Base-by-base conservation (phyloP, 345 rosid species). In the Erysimum cheiranthoides region DNA sequence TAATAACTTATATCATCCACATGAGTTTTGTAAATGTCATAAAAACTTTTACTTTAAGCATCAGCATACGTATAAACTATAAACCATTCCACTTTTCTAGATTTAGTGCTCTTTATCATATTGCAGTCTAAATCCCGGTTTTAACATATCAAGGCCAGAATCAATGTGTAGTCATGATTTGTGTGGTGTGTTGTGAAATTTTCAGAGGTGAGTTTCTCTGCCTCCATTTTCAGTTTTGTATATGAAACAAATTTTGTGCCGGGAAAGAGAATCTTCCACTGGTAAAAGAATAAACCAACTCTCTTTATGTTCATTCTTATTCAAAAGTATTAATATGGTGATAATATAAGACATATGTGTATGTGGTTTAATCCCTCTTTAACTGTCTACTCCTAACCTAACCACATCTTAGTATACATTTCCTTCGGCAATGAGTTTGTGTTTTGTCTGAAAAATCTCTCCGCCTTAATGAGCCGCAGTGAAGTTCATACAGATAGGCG, bases 401-500 rank as follows among this genome's bases (percentile, higher is more conserved):
- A 65, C 68, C 56, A 40, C 32, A 58, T 3, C 50, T 49, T 49
- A 66, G 3, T 49, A 57, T 64, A 78, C 81, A 65, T 70, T 70
- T 43, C 8, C 34, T 62, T 40, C 0, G 40, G 45, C 30, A 2
- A 31, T 61, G 57, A 68, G 63, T 75, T 60, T 11, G 14, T 21
- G 32, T 52, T 78, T 31, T 32, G 61, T 49, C 36, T 63, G 6
- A 34, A 30, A 25, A 10, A 11, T 51, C 57, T 61, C 50, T 51
- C 5, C 30, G 25, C 1, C 67, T 61, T 78, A 85, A 40, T 75
- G 78, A 49, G 77, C 34, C 0, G 84, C 64, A 4, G 79, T 49
- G 80, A 92, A 90, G 78, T 47, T 85, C 97, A 92, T 89, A 77
- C 97, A 95, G 14, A 95, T 87, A 1, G 97, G 97, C 6, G 97